Conservation (phyloP, 2,329 filamentous ascomycete genomes). For the Nannizzia gypsea region DNA sequence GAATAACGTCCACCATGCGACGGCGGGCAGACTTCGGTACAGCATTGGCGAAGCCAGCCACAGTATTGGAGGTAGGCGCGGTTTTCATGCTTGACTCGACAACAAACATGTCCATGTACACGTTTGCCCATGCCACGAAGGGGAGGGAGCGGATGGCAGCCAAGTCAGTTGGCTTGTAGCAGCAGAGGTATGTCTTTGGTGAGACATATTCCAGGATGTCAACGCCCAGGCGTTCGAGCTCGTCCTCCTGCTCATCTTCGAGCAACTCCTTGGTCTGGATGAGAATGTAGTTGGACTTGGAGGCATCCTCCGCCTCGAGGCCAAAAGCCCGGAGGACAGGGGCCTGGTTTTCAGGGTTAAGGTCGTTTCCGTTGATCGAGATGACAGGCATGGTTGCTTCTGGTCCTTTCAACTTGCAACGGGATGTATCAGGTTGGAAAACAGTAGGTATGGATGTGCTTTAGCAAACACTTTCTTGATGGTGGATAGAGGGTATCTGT, state of each 20-base stretch:
- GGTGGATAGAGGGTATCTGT: not conserved
- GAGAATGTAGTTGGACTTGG: conserved; percentile 12
- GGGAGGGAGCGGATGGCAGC: conserved; percentile 9
- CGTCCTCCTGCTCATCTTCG: conserved; percentile 8
- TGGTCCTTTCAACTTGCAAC: not conserved
- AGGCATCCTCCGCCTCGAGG: conserved; percentile 11
- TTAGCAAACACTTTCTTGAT: not conserved
- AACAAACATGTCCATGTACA: conserved; percentile 10
- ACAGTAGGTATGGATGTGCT: not conserved
- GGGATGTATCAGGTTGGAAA: not conserved
- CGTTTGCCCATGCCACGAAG: conserved; percentile 11
- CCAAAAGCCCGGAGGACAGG: conserved; percentile 9
- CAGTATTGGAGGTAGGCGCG: conserved; percentile 3
- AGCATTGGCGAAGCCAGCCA: conserved; percentile 6
- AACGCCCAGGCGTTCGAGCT: conserved; percentile 8
- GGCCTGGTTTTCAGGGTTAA: conserved; percentile 9
- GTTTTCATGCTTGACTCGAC: conserved; percentile 9
- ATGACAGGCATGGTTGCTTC: conserved; percentile 10
- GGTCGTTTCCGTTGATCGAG: conserved; percentile 11
- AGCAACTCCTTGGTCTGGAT: conserved; percentile 9
- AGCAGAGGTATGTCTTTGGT: conserved; percentile 10
- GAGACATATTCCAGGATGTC: conserved; percentile 12
- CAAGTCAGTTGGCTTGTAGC: conserved; percentile 9
- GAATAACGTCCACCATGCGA: conserved; percentile 11
- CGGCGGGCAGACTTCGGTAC: conserved; percentile 4